Evolutionary conservation across 2,329 filamentous ascomycete species (phyloP).

Genomic region (Nemania bipapillata): DNA sequence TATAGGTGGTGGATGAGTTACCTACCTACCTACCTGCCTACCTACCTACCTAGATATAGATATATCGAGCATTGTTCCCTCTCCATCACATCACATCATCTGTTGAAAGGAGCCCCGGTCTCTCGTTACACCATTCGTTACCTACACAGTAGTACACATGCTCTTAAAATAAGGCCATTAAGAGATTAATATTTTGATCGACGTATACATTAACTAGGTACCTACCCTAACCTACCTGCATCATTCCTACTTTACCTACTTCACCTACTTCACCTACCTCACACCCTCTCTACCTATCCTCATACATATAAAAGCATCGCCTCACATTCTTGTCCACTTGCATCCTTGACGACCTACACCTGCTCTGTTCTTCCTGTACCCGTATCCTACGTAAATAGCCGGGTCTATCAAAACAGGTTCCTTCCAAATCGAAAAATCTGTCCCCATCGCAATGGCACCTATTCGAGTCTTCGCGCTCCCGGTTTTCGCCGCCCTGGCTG

Average conservation of each 20-base stretch:
- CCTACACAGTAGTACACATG: neutral
- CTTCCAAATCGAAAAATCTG: neutral
- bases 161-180: constrained; percentile 11
- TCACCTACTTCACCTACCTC: neutral
- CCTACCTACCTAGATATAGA: constrained; percentile 20
- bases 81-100: constrained; percentile 20
- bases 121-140: constrained; percentile 7
- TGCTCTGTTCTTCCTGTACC: neutral
- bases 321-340: neutral
- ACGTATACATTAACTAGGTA: constrained; percentile 3
- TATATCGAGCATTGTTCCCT: constrained; percentile 18
- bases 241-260: neutral
- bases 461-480: constrained; percentile 44
- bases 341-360: neutral
- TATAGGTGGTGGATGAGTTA: too few relatives aligned
- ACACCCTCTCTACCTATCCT: neutral
- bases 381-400: constrained; percentile 2
- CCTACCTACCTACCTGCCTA: too few relatives aligned
- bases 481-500: constrained; percentile 42
- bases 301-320: constrained; percentile 28
- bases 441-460: constrained; percentile 44
- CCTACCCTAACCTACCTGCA: constrained; percentile 2
- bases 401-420: neutral
- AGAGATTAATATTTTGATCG: constrained; percentile 30
- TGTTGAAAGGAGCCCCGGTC: constrained; percentile 26